These are phyloP conservation scores for Venturia asperata DNA, from an alignment of 2,329 filamentous ascomycete genomes.

Conservation along the genomic window DNA sequence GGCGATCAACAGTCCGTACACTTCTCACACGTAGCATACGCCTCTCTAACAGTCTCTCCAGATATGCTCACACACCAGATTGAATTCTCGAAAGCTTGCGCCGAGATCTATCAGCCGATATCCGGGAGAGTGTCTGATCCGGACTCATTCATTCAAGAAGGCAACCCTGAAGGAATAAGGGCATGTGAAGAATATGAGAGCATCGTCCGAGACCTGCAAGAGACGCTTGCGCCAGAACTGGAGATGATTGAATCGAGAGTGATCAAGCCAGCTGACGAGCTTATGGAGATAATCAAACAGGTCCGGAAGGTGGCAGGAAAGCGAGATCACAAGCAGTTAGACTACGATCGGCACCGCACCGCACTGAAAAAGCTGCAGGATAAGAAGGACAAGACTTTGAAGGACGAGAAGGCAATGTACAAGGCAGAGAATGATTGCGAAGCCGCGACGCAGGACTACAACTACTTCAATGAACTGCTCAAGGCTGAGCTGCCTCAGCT, in stretches of 20 bases:
- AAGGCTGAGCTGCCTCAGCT: conserved; percentile 94
- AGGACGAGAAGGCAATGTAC: conserved; percentile 96
- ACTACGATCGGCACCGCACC: conserved; percentile 82
- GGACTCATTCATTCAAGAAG: conserved; percentile 69
- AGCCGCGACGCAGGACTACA: conserved; percentile 87
- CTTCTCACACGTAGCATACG: background rate
- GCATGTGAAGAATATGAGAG: conserved; percentile 95
- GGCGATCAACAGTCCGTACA: conserved; percentile 70
- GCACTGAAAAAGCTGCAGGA: conserved; percentile 90
- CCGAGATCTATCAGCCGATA: conserved; percentile 96
- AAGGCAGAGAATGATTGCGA: conserved; percentile 91
- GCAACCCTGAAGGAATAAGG: conserved; percentile 85
- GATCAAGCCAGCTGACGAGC: conserved; percentile 85
- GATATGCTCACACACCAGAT: conserved; percentile 96
- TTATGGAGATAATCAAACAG: conserved; percentile 89
- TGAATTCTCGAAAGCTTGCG: conserved; percentile 92
- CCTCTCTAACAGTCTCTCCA: conserved; percentile 26
- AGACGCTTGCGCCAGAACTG: conserved; percentile 80
- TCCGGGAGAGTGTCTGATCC: conserved; percentile 93
- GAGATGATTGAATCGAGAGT: conserved; percentile 95
- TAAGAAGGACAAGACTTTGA: conserved; percentile 92
- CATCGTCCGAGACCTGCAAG: conserved; percentile 83
- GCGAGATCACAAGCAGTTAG: conserved; percentile 94
- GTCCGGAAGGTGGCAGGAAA: conserved; percentile 84
- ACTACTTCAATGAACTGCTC: conserved; percentile 95